Evolutionary conservation across 2,329 filamentous ascomycete genomes (phyloP), one percentile per base, ranked within the genome.

Genomic region (Pestalotiopsis fici): DNA sequence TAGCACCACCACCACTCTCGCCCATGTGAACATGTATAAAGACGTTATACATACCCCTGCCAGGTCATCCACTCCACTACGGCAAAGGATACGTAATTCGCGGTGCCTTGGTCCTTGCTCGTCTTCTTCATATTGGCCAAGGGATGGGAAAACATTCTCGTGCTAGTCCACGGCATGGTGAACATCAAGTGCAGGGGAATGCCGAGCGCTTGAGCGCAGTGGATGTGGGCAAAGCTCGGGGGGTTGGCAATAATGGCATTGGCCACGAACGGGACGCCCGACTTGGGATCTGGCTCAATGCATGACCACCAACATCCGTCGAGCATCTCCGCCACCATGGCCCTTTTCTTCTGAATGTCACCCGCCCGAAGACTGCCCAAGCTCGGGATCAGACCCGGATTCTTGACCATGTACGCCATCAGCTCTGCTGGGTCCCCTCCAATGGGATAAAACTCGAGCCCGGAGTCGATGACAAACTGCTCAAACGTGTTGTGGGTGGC

Each of bases 141-240:
- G 0, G 93, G 93, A 74, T 97, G 93, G 0, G 93, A 92, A 71
- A 96, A 96, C 0, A 90, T 87, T 74, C 92, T 88, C 0, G 93
- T 97, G 0, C 92, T 90, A 1, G 91, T 91, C 90, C 93, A 97
- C 0, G 93, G 93, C 93, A 97, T 96, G 0, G 94, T 97, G 80
- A 97, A 97, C 93, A 97, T 97, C 78, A 97, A 88, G 73, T 94
- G 92, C 11, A 94, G 75, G 0, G 92, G 92, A 62, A 94, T 89
- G 0, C 91, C 91, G 73, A 94, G 79, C 77, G 91, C 92, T 78
- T 94, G 91, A 0, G 92, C 92, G 67, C 91, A 87, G 74, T 94
- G 92, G 3, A 94, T 83, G 73, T 94, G 91, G 0, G 90, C 91
- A 78, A 93, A 94, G 73, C 90, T 92, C 0, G 92, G 92, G 1